Evolutionary conservation across 1,139 yeast genomes (phyloP), one percentile per base, ranked within the genome.

Genomic region (Meyerozyma sp.): DNA sequence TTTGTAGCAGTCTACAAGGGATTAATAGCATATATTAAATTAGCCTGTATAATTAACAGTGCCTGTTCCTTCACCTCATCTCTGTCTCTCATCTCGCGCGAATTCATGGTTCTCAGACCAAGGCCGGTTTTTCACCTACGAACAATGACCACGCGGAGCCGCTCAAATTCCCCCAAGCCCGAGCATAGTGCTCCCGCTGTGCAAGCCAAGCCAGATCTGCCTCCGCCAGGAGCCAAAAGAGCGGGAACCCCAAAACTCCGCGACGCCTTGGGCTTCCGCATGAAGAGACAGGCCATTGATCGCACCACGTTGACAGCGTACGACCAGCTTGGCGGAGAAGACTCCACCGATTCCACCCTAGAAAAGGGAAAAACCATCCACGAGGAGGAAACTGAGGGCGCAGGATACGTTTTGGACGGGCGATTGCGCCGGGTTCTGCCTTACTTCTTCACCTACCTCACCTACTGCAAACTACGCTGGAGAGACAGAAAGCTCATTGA

Each of bases 381-480:
- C 32, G 80, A 77, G 47, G 81, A 77, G 51, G 82, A 77, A 48
- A 62, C 75, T 1, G 79, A 76, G 48, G 82, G 79, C 8, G 79
- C 81, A 1, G 52, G 68, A 26, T 79, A 78, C 53, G 53, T 62
- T 2, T 65, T 82, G 3, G 82, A 79, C 13, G 88, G 86, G 0
- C 66, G 77, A 1, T 67, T 88, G 43, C 69, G 98, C 38, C 70
- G 85, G 48, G 88, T 93, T 1, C 75, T 81, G 1, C 98, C 98
- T 0, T 94, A 93, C 59, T 86, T 76, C 58, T 93, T 81, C 66
- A 90, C 95, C 0, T 91, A 93, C 58, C 70, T 88, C 61, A 93
- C 99, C 0, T 88, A 84, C 58, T 91, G 97, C 63, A 94, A 94
- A 61, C 68, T 78, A 58, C 73, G 99, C 54, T 94, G 99, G 99